phyloP scores from a whole-genome alignment of 176 grass and related monocot genomes.

The Dactylis glomerata region DNA sequence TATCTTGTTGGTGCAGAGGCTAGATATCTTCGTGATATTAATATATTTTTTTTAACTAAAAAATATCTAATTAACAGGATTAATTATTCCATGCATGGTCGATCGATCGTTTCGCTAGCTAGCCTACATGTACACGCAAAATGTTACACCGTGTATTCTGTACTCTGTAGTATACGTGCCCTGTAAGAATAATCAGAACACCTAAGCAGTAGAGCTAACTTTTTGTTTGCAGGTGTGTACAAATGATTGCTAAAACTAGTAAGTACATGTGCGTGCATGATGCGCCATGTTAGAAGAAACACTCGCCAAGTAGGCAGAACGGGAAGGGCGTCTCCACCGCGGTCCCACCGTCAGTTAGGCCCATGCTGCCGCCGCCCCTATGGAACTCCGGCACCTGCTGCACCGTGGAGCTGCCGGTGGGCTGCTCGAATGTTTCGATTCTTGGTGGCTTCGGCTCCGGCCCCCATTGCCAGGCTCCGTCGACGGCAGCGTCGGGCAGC shows the following conservation, averaged over 20 bases:
- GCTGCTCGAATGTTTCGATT: conserved; percentile 2
- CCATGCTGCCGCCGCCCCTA: background rate
- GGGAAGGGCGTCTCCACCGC: conserved; percentile 41
- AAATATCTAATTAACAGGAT: too few species aligned
- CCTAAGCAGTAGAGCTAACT: background rate
- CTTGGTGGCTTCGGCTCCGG: conserved; percentile 16
- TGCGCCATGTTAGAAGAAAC: conserved; percentile 41
- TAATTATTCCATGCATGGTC: too few species aligned
- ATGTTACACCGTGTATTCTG: too few species aligned
- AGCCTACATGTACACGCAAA: too few species aligned
- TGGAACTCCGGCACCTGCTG: conserved; percentile 41
- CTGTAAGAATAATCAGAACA: background rate
- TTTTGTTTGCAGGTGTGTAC: background rate
- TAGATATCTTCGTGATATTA: too few species aligned
- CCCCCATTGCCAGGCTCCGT: conserved; percentile 21
- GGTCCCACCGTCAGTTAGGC: conserved; percentile 3
- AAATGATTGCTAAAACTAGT: conserved; percentile 15
- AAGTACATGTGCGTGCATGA: conserved; percentile 3
- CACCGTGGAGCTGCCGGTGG: background rate
- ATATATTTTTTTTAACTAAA: too few species aligned
- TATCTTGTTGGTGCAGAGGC: too few species aligned
- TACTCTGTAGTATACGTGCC: background rate
- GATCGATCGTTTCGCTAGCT: too few species aligned
- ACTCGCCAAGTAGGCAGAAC: conserved; percentile 62
- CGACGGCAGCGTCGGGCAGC: background rate